These are phyloP conservation scores for Coemansia sp. DNA, from an alignment of 192 early-diverging fungal species.

Conservation along the genomic window DNA sequence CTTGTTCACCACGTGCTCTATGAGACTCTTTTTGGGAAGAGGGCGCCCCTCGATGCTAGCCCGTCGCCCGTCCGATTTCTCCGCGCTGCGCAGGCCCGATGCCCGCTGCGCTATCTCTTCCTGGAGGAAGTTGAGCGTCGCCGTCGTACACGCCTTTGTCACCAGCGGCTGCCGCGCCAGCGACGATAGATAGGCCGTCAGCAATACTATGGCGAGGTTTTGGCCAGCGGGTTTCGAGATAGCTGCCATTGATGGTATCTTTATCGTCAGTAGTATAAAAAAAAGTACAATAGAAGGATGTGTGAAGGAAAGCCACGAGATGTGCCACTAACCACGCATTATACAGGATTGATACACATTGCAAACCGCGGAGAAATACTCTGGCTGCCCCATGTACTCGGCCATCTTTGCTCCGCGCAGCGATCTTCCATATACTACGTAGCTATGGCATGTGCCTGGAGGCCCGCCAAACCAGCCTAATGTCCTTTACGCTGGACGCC, in stretches of 20 bases:
- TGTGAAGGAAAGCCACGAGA: background rate
- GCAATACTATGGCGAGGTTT: constrained; percentile 47
- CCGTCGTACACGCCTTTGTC: constrained; percentile 81
- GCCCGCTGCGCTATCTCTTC: constrained; percentile 72
- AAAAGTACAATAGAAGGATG: background rate
- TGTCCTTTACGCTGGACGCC: background rate
- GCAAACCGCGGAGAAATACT: constrained; percentile 3
- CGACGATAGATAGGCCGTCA: constrained; percentile 62
- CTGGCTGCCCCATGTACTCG: background rate
- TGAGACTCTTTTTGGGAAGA: constrained; percentile 14
- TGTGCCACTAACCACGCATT: background rate
- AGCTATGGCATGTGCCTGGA: background rate
- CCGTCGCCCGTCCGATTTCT: constrained; percentile 45
- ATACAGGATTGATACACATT: background rate
- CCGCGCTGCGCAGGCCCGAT: constrained; percentile 55
- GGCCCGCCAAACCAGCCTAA: background rate
- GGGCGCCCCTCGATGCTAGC: constrained; percentile 35
- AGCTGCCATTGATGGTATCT: constrained; percentile 32
- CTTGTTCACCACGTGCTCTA: constrained; percentile 55
- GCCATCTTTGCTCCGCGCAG: background rate
- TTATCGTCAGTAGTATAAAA: background rate
- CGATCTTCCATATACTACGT: background rate
- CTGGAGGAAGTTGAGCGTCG: constrained; percentile 73
- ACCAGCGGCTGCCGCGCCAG: constrained; percentile 67
- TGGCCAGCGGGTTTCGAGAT: constrained; percentile 46